Percentiles rank a stretch among this genome's conserved stretches.
Conservation (phyloP, 352 stramenopile genomes). For the Pythium dissotocum region DNA sequence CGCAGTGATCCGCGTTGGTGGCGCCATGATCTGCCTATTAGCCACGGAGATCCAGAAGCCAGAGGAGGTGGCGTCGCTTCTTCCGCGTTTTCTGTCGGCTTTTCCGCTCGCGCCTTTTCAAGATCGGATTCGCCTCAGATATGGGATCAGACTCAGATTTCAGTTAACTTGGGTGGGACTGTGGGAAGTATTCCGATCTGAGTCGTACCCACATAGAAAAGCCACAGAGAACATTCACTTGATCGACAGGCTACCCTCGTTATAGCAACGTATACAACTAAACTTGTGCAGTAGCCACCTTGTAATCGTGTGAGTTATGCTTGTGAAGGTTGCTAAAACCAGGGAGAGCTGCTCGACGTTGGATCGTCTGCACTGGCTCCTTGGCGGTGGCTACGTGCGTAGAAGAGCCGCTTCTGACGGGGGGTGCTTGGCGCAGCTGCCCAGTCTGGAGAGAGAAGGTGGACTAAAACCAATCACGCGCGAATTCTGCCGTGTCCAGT, state of each 20-base stretch:
- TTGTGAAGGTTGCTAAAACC: slow-evolving; percentile 3
- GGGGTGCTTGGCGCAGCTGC: slow-evolving; percentile 22
- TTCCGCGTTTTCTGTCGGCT: too few relatives aligned
- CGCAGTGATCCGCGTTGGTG: not conserved
- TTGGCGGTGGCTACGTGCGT: slow-evolving; percentile 6
- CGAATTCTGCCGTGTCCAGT: not conserved
- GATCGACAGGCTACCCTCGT: not conserved
- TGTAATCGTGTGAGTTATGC: too few relatives aligned
- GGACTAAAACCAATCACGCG: not conserved
- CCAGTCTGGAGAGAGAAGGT: slow-evolving; percentile 14
- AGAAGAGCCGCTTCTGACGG: not conserved
- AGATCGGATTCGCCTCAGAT: slow-evolving; percentile 9
- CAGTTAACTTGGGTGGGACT: not conserved
- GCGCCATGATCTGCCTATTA: not conserved
- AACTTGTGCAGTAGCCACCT: too few relatives aligned
- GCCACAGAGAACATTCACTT: not conserved
- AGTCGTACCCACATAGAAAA: slow-evolving; percentile 1
- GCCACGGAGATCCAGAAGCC: not conserved
- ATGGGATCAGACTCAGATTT: not conserved
- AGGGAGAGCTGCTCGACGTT: slow-evolving; percentile 18
- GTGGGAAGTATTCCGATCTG: slow-evolving; percentile 8
- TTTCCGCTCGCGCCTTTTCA: slow-evolving; percentile 10
- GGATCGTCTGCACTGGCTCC: slow-evolving; percentile 31
- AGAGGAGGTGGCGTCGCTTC: too few relatives aligned
- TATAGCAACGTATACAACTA: slow-evolving; percentile 24